Base-by-base conservation (phyloP, 225 moss, liverwort and hornwort species). In the Sphagnum contortum region DNA sequence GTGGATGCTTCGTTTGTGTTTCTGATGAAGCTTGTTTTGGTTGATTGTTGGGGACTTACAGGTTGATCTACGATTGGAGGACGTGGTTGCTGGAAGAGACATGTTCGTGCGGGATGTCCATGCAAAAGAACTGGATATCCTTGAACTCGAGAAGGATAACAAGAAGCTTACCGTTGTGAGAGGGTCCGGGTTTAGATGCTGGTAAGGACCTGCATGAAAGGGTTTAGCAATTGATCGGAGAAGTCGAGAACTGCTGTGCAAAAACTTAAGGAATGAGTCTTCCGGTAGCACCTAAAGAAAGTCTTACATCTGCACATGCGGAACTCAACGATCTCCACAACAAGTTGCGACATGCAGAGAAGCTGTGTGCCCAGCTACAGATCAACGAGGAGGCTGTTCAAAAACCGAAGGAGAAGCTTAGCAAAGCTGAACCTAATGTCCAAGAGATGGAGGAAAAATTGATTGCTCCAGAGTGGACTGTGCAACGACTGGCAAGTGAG, bases 391-490 rank as follows among this genome's bases (percentile, higher is more conserved):
- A 81, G 48, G 58, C 82, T 51, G 69, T 71, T 9, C 70, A 66
- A 53, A 77, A 59, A 53, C 69, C 85, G 57, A 70, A 89, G 66
- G 78, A 71, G 10, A 79, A 83, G 55, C 61, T 94, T 3, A 63
- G 64, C 63, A 76, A 75, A 49, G 74, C 75, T 13, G 87, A 88
- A 69, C 72, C 71, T 44, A 70, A 79, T 69, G 83, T 85, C 10
- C 77, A 70, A 48, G 87, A 91, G 63, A 89, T 80, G 57, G 94
- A 94, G 60, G 91, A 89, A 68, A 82, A 85, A 44, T 74, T 94
- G 61, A 72, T 75, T 62, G 89, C 91, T 12, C 89, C 91, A 49
- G 91, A 91, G 69, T 91, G 89, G 94, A 73, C 94, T 50, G 83
- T 89, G 63, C 88, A 94, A 60, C 88, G 87, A 66, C 71, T 91